Base-by-base conservation (phyloP, 306 rosid genomes). In the Cajanus cajan region DNA sequence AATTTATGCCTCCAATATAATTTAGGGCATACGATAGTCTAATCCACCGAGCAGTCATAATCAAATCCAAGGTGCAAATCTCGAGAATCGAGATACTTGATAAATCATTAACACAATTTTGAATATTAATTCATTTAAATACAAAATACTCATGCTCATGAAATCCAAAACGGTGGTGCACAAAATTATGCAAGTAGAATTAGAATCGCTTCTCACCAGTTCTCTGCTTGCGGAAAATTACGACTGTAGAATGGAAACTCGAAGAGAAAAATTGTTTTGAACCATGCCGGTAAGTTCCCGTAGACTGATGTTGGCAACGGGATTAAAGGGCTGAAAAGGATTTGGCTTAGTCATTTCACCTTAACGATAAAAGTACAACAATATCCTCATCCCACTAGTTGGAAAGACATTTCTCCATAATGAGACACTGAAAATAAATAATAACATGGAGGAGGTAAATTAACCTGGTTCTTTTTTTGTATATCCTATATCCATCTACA, bases 211-310 rank as follows among this genome's bases (percentile, higher is more conserved):
- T 14, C 98, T 93, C 90, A 96, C 99, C 97, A 90, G 87, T 76
- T 69, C 11, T 44, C 86, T 57, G 79, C 86, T 77, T 51, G 85
- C 0, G 89, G 94, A 73, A 91, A 89, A 86, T 77, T 84, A 43
- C 92, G 94, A 72, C 78, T 90, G 90, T 96, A 93, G 71, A 96
- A 51, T 2, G 99, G 97, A 76, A 91, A 78, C 79, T 96, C 99
- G 0, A 93, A 85, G 82, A 96, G 98, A 82, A 93, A 83, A 69
- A 45, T 2, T 52, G 54, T 72, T 80, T 90, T 96, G 91, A 91
- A 89, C 98, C 98, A 93, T 3, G 55, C 70, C 7, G 99, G 98
- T 71, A 96, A 84, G 85, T 79, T 96, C 71, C 89, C 97, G 74
- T 96, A 96, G 71, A 89, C 52, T 11, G 67, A 41, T 11, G 93